Evolutionary conservation across 805 yeast species (phyloP).

Genomic region (Candida argentea): DNA sequence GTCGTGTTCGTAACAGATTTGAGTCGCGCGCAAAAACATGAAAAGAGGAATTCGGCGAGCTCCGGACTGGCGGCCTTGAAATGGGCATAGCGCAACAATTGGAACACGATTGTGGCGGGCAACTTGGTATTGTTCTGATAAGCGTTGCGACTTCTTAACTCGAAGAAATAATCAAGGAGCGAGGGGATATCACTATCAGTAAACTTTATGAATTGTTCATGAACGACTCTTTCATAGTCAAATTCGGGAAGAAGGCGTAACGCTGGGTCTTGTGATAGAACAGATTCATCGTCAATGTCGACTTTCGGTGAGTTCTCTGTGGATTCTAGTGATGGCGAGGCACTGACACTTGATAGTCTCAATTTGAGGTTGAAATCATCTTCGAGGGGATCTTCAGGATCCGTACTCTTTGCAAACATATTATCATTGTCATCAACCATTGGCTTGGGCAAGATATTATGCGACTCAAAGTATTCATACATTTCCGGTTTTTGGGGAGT

Average conservation of each 20-base stretch:
- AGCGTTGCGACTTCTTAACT: conserved; percentile 27
- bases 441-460: conserved; percentile 21
- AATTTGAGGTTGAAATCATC: conserved; percentile 26
- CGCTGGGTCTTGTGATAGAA: conserved; percentile 17
- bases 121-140: conserved; percentile 39
- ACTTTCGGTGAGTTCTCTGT: conserved; percentile 12
- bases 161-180: conserved; percentile 38
- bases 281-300: conserved; percentile 16
- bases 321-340: conserved; percentile 6
- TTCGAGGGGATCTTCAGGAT: conserved; percentile 7
- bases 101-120: conserved; percentile 64
- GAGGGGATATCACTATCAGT: conserved; percentile 46
- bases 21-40: conserved; percentile 51
- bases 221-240: conserved; percentile 44
- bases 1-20: conserved; percentile 50
- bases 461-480: conserved; percentile 47
- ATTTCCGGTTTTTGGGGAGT: conserved; percentile 43
- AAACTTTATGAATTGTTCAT: conserved; percentile 53
- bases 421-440: conserved; percentile 4
- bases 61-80: conserved; percentile 43
- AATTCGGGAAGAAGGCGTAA: conserved; percentile 30
- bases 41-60: conserved; percentile 48
- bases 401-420: conserved; percentile 2
- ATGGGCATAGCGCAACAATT: conserved; percentile 61
- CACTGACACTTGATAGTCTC: conserved; percentile 22